Conservation (phyloP, 805 yeast genomes). For the Torulaspora microellipsoides region DNA sequence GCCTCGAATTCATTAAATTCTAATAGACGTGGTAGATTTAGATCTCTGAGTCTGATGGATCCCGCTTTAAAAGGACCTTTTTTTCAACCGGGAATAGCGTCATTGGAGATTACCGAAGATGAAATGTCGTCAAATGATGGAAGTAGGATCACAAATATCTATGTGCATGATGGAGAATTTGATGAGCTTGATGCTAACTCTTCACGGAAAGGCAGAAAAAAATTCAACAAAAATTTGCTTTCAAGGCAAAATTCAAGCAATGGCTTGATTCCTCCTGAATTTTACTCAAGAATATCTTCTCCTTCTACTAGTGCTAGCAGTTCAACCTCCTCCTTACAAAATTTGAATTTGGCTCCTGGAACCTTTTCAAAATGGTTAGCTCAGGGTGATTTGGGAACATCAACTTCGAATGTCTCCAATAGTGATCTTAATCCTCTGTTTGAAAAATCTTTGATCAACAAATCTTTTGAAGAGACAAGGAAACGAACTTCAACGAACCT, state of each 20-base stretch:
- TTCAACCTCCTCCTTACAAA: slow-evolving; percentile 27
- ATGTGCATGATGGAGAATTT: slow-evolving; percentile 34
- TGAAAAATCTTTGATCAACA: slow-evolving; percentile 26
- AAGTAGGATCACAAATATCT: slow-evolving; percentile 27
- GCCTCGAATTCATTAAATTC: slow-evolving; percentile 4
- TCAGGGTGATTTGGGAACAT: slow-evolving; percentile 6
- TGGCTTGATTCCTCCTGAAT: slow-evolving; percentile 36
- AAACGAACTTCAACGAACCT: slow-evolving; percentile 17
- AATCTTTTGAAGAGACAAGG: slow-evolving; percentile 30
- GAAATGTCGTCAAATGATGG: slow-evolving; percentile 10
- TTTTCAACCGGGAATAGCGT: slow-evolving; percentile 5
- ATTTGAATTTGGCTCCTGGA: slow-evolving; percentile 21
- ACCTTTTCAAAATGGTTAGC: slow-evolving; percentile 23
- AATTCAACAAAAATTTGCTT: slow-evolving; percentile 9
- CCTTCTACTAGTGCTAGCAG: slow-evolving; percentile 33
- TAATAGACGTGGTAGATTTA: slow-evolving; percentile 24
- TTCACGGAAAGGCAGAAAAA: slow-evolving; percentile 7
- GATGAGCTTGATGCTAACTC: slow-evolving; percentile 10
- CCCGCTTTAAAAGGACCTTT: slow-evolving; percentile 28
- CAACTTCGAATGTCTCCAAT: slow-evolving; percentile 3
- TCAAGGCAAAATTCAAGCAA: slow-evolving; percentile 16
- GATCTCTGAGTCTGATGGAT: slow-evolving; percentile 35
- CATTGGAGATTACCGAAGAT: slow-evolving; percentile 18
- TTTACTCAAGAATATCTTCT: slow-evolving; percentile 33
- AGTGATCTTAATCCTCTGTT: slow-evolving; percentile 15